Base-by-base conservation (phyloP, 495 filamentous ascomycete species). In the Talaromyces nanjingensis region DNA sequence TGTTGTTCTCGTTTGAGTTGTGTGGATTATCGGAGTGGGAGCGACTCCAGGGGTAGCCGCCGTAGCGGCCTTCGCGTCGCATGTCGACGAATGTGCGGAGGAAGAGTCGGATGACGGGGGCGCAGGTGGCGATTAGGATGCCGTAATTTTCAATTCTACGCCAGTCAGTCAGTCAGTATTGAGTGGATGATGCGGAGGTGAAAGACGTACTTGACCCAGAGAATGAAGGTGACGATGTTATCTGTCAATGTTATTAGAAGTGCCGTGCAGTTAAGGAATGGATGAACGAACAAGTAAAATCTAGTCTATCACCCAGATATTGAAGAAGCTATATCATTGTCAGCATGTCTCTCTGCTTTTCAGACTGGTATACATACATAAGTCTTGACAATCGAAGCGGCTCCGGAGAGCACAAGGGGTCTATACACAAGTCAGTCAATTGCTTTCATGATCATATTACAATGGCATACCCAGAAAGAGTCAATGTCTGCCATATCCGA, bases 141-240 rank as follows among this genome's bases (percentile, higher is more conserved):
- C 68, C 70, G 57, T 76, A 76, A 61, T 76, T 76, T 59, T 76
- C 74, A n/a, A 76, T 74, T 42, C 73, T 76, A 65, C 1, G 16
- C 6, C 42, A 5, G 6, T 31, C 6, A 56, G 9, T 31, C 9
- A 56, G 9, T 31, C 9, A 56, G 24, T n/a, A 18, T 7, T 45
- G 27, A n/a, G 24, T 55, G 2, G 12, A 16, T 16, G 37, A 14
- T 42, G 52, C 14, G 57, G 29, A 33, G 14, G 24, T 4, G 6
- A 12, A 6, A 22, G 6, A 66, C 71, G 56, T 68, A 76, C 73
- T 76, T 76, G 12, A 74, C 72, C 74, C 74, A 76, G 6, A 76
- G 68, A n/a, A 76, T 52, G 20, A 76, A 76, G 1, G 67, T 56
- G 9, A 76, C 71, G n/a, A 74, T 73, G 18, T 74, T 76, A 42